A percentile compares a stretch with the other conserved stretches of the same genome.
Conservation (phyloP, 768 basidiomycete species). For the Pleurotus sapidus region DNA sequence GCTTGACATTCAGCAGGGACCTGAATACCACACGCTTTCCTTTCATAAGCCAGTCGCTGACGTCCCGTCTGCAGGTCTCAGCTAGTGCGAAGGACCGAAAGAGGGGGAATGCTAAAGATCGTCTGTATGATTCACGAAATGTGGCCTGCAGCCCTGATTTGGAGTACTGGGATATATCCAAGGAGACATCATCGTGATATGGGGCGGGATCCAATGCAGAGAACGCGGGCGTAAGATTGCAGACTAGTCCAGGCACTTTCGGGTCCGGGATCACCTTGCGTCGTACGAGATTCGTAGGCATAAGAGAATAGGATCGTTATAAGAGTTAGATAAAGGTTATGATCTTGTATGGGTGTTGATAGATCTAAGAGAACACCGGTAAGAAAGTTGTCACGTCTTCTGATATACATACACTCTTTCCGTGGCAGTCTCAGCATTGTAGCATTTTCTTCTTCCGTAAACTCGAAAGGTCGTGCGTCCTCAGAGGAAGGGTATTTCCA, state of each 20-base stretch:
- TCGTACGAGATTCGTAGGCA: constrained; percentile 78
- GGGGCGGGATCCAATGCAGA: constrained; percentile 77
- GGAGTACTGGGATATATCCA: constrained; percentile 25
- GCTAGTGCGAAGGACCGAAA: constrained; percentile 77
- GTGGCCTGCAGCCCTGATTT: constrained; percentile 45
- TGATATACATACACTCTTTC: constrained; percentile 44
- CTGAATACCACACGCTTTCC: constrained; percentile 65
- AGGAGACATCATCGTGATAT: constrained; percentile 20
- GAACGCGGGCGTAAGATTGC: constrained; percentile 69
- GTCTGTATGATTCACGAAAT: constrained; percentile 66
- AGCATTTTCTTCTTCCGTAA: constrained; percentile 71
- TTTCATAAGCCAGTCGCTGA: constrained; percentile 49
- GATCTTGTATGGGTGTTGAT: constrained; percentile 49
- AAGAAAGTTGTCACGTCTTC: neutral
- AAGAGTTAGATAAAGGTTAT: constrained; percentile 65
- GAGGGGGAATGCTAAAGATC: constrained; percentile 72
- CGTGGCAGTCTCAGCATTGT: constrained; percentile 58
- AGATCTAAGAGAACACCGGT: constrained; percentile 48
- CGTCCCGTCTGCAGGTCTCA: constrained; percentile 65
- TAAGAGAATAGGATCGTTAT: constrained; percentile 75
- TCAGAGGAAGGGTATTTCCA: constrained; percentile 61
- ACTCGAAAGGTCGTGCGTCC: constrained; percentile 38
- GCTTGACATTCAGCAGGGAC: constrained; percentile 69
- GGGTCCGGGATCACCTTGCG: constrained; percentile 74
- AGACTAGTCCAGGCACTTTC: constrained; percentile 90